phyloP scores from a whole-genome alignment of 306 rosid genomes.

The Vachellia pachyceras region DNA sequence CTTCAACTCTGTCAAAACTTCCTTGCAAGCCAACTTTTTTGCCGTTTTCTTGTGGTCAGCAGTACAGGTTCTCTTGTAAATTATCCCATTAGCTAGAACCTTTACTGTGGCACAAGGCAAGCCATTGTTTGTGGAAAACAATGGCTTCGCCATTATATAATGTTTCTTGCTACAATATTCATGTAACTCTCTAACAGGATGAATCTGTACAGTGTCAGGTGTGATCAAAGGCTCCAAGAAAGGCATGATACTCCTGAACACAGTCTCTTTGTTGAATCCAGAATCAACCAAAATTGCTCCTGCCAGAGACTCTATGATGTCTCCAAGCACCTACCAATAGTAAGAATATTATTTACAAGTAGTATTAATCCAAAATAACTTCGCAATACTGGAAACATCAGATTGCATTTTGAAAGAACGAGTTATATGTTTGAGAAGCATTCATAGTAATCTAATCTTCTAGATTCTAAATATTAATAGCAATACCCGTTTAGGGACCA shows the following conservation, averaged over 20 bases:
- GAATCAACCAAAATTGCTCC: constrained; percentile 81
- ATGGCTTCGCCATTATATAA: constrained; percentile 4
- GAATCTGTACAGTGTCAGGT: constrained; percentile 56
- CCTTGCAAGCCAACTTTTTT: constrained; percentile 50
- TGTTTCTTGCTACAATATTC: constrained; percentile 52
- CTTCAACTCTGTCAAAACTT: constrained; percentile 54
- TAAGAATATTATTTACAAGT: neutral
- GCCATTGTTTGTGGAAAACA: neutral
- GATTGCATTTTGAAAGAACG: neutral
- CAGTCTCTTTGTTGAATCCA: constrained; percentile 52
- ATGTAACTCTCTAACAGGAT: constrained; percentile 56
- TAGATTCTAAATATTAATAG: neutral
- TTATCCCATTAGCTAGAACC: constrained; percentile 53
- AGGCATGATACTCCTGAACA: constrained; percentile 58
- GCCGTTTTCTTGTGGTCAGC: constrained; percentile 43
- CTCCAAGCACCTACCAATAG: constrained; percentile 65
- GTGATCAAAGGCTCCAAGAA: constrained; percentile 70
- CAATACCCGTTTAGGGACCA: too few species aligned
- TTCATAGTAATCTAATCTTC: too few species aligned
- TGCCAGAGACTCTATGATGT: constrained; percentile 72
- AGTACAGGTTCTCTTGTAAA: neutral
- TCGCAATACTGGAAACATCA: neutral
- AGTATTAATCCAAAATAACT: neutral
- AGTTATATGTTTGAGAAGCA: neutral
- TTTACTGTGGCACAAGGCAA: constrained; percentile 39